Conservation (phyloP, 805 yeast species). For the Candida yuanshanica region DNA sequence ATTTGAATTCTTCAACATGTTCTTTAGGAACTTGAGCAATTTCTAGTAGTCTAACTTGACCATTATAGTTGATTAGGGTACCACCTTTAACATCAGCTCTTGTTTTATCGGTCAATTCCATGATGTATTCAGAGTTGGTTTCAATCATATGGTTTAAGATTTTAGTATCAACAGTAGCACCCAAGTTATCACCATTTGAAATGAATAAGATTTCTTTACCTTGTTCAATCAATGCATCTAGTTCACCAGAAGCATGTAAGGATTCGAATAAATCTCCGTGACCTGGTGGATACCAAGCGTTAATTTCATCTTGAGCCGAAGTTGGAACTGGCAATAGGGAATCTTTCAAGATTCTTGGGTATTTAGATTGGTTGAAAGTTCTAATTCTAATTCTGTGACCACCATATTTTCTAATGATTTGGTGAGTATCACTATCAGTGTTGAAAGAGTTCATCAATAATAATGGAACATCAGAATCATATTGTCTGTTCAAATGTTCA, state of each 20-base stretch:
- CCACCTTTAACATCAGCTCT: conserved; percentile 99
- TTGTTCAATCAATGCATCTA: conserved; percentile 81
- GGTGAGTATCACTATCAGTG: conserved; percentile 92
- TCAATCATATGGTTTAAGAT: conserved; percentile 91
- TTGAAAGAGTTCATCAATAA: conserved; percentile 98
- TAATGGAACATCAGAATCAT: conserved; percentile 91
- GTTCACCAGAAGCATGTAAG: conserved; percentile 82
- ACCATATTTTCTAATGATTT: conserved; percentile 92
- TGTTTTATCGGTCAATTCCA: conserved; percentile 98
- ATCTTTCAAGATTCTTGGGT: conserved; percentile 93
- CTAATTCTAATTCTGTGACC: conserved; percentile 93
- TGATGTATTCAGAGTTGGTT: conserved; percentile 86
- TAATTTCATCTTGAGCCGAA: conserved; percentile 61
- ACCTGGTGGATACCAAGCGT: conserved; percentile 99
- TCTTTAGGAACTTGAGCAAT: conserved; percentile 98
- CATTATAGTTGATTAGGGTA: conserved; percentile 93
- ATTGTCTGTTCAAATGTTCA: conserved; percentile 85
- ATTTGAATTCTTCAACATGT: conserved; percentile 96
- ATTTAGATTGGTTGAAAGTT: conserved; percentile 97
- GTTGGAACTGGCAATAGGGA: conserved; percentile 94
- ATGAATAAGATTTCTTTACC: conserved; percentile 95
- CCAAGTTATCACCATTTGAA: conserved; percentile 96
- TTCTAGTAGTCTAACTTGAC: conserved; percentile 88
- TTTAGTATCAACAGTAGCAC: conserved; percentile 93
- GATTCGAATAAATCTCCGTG: conserved; percentile 97